Conservation (phyloP, 305 asterid genomes). For the Salvia sclarea region DNA sequence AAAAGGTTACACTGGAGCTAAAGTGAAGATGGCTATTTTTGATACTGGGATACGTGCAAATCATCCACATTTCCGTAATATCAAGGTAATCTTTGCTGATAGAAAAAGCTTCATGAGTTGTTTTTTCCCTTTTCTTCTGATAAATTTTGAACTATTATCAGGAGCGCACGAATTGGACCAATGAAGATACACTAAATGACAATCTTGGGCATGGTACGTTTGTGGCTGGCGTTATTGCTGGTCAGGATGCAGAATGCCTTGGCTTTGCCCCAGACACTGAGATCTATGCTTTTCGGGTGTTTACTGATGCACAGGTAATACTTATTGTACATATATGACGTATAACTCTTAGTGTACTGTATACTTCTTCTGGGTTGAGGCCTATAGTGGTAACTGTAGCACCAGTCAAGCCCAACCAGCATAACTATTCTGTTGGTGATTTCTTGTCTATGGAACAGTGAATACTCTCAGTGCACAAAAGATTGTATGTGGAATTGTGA, state of each 20-base stretch:
- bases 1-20: slow-evolving; percentile 87
- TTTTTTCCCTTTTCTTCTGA: slow-evolving; percentile 19
- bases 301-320: slow-evolving; percentile 98
- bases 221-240: slow-evolving; percentile 98
- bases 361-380: slow-evolving; percentile 2
- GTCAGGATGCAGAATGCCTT: slow-evolving; percentile 93
- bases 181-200: slow-evolving; percentile 92
- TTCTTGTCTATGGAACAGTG: slow-evolving; percentile 9
- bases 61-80: slow-evolving; percentile 97
- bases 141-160: slow-evolving; percentile 37
- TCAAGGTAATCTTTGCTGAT: slow-evolving; percentile 59
- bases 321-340: slow-evolving; percentile 41
- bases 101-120: slow-evolving; percentile 25
- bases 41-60: slow-evolving; percentile 91
- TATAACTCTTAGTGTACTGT: slow-evolving; percentile 59
- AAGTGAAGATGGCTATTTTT: slow-evolving; percentile 98
- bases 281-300: slow-evolving; percentile 96
- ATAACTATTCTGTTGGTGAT: slow-evolving; percentile 9
- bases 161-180: slow-evolving; percentile 99
- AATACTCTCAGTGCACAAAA: slow-evolving; percentile 5
- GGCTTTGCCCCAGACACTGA: slow-evolving; percentile 99
- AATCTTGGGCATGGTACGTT: slow-evolving; percentile 99
- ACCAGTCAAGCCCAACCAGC: slow-evolving; percentile 2
- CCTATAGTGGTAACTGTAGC: slow-evolving; percentile 20
- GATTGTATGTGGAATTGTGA: slow-evolving; percentile 6